These are phyloP conservation scores for Rachicladosporium sp. DNA, from an alignment of 2,329 filamentous ascomycete genomes.

Conservation along the genomic window DNA sequence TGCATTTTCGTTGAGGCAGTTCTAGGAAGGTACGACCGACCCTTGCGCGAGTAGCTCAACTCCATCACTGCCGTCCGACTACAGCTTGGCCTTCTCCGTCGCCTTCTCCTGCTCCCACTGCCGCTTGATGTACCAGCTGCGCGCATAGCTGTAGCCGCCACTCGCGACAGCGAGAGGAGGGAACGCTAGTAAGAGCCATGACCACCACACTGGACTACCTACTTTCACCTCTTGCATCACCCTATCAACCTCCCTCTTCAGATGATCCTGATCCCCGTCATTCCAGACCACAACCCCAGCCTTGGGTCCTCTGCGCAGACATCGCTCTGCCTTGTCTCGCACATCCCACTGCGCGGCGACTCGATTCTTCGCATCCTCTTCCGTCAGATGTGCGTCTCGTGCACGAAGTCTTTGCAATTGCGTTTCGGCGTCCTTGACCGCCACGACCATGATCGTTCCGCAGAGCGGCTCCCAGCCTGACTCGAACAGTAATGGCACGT, in stretches of 20 bases:
- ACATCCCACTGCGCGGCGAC: slow-evolving; percentile 82
- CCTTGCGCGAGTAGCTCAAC: not conserved
- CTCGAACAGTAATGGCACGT: slow-evolving; percentile 88
- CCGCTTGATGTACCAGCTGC: slow-evolving; percentile 58
- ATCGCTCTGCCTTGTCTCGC: slow-evolving; percentile 65
- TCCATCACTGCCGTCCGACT: slow-evolving; percentile 8
- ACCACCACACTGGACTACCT: slow-evolving; percentile 71
- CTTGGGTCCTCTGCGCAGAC: slow-evolving; percentile 48
- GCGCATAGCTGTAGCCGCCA: slow-evolving; percentile 59
- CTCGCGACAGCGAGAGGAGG: slow-evolving; percentile 62
- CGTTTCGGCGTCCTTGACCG: slow-evolving; percentile 62
- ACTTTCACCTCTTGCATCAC: slow-evolving; percentile 52
- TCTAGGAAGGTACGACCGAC: not conserved
- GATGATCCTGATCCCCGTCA: slow-evolving; percentile 59
- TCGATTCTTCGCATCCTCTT: slow-evolving; percentile 78
- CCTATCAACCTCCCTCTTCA: slow-evolving; percentile 53
- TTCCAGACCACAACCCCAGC: slow-evolving; percentile 83
- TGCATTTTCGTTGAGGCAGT: not conserved
- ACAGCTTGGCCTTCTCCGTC: slow-evolving; percentile 49
- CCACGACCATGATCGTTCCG: slow-evolving; percentile 76
- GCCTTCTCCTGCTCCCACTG: slow-evolving; percentile 51
- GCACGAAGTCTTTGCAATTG: slow-evolving; percentile 73
- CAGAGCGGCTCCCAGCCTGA: slow-evolving; percentile 74
- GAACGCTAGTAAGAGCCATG: slow-evolving; percentile 52
- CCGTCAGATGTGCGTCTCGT: slow-evolving; percentile 63